These are phyloP conservation scores for Linum trigynum DNA, from an alignment of 345 rosid genomes.

Conservation along the genomic window DNA sequence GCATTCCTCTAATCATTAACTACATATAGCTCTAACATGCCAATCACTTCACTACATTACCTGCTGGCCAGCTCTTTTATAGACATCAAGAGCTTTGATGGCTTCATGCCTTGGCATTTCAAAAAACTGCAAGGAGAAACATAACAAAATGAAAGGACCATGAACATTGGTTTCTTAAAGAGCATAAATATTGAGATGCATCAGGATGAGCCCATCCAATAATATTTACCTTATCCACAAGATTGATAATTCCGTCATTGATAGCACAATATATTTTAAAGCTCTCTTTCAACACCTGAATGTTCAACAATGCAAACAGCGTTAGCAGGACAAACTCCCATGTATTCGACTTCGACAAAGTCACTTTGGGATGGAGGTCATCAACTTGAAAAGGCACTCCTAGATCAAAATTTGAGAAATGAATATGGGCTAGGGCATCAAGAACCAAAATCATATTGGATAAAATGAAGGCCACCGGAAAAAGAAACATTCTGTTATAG, in stretches of 20 bases:
- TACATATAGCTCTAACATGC: not conserved
- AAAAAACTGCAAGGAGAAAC: slow-evolving; percentile 59
- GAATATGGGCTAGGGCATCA: not conserved
- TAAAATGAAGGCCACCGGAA: not conserved
- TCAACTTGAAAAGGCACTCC: not conserved
- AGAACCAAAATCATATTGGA: not conserved
- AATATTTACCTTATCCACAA: slow-evolving; percentile 77
- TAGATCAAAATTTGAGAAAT: not conserved
- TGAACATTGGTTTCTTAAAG: not conserved
- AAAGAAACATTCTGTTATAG: not conserved
- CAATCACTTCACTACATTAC: slow-evolving; percentile 31
- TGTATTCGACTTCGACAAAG: no score
- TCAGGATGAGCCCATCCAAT: slow-evolving; percentile 7
- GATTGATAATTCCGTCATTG: slow-evolving; percentile 97
- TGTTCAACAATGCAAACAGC: slow-evolving; percentile 10
- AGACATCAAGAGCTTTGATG: slow-evolving; percentile 62
- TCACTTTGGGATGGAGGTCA: not conserved
- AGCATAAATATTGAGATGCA: not conserved
- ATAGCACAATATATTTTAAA: slow-evolving; percentile 92
- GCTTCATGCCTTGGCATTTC: slow-evolving; percentile 99
- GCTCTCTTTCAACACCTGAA: slow-evolving; percentile 96
- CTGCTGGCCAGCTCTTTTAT: slow-evolving; percentile 84
- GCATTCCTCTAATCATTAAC: not conserved
- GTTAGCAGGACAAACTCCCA: not conserved
- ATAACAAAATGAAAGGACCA: not conserved